phyloP scores from a whole-genome alignment of 2,329 filamentous ascomycete genomes.

The Moelleriella libera region DNA sequence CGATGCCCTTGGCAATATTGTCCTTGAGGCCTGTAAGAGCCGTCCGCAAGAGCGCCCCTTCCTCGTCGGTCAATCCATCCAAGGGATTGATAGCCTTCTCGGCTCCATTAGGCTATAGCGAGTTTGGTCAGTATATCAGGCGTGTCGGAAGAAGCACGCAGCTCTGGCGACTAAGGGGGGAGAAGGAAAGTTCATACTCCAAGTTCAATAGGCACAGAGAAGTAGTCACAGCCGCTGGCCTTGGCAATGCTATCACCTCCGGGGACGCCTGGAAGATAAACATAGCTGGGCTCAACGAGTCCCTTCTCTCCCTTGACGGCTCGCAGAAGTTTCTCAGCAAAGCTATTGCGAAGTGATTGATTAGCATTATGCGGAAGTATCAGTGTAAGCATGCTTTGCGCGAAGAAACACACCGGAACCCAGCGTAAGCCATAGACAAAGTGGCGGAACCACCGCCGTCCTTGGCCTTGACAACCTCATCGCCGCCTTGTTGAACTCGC shows the following conservation, averaged over 20 bases:
- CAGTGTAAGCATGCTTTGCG: no score
- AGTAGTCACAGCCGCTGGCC: conserved; percentile 78
- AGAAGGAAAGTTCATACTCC: conserved; percentile 51
- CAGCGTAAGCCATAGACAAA: conserved; percentile 89
- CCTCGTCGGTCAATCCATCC: conserved; percentile 62
- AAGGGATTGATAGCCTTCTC: conserved; percentile 79
- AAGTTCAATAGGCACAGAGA: conserved; percentile 91
- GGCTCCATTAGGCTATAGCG: conserved; percentile 57
- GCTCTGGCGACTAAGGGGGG: not conserved
- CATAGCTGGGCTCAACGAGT: conserved; percentile 85
- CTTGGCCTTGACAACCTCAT: conserved; percentile 93
- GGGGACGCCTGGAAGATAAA: conserved; percentile 82
- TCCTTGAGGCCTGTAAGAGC: conserved; percentile 67
- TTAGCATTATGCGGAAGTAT: conserved; percentile 3
- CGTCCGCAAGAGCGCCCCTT: conserved; percentile 74
- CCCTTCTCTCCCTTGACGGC: conserved; percentile 81
- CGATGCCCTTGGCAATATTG: conserved; percentile 90
- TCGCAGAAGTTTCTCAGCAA: conserved; percentile 87
- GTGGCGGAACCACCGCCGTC: conserved; percentile 82
- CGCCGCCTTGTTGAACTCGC: conserved; percentile 95
- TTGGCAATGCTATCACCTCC: conserved; percentile 79
- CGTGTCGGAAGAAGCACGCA: not conserved
- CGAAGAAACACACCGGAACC: conserved; percentile 55
- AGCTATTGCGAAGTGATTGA: conserved; percentile 34
- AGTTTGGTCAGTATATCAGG: conserved; percentile 13